phyloP scores from a whole-genome alignment of 2,329 filamentous ascomycete species.

The Aspergillus neotritici region DNA sequence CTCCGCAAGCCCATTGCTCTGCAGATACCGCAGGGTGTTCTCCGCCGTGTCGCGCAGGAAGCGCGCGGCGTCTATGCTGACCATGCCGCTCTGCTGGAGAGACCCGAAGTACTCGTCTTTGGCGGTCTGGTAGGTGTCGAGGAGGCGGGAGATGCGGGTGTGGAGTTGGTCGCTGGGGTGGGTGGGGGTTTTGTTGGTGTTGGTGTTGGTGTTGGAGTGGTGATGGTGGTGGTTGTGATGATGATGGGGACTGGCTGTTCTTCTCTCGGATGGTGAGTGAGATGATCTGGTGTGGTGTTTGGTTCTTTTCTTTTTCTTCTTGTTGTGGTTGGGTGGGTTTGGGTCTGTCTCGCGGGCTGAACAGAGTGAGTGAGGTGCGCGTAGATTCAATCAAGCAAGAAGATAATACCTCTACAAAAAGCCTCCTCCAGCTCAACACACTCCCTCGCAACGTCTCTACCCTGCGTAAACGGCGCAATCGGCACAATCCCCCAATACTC shows the following conservation, averaged over 20 bases:
- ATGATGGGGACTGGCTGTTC: too few relatives aligned
- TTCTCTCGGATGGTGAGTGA: too few relatives aligned
- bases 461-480: conserved; percentile 11
- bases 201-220: not conserved
- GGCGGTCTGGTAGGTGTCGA: conserved; percentile 32
- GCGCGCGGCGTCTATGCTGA: conserved; percentile 26
- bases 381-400: not conserved
- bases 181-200: not conserved
- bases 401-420: conserved; percentile 18
- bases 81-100: conserved; percentile 18
- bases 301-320: too few relatives aligned
- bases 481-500: conserved; percentile 33
- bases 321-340: not conserved
- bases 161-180: not conserved
- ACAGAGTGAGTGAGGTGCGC: not conserved
- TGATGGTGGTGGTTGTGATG: not conserved
- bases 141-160: conserved; percentile 14
- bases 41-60: conserved; percentile 43
- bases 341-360: not conserved
- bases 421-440: conserved; percentile 23
- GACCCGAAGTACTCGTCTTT: conserved; percentile 33
- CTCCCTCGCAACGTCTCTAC: conserved; percentile 22
- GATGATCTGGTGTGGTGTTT: too few relatives aligned
- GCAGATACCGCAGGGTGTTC: conserved; percentile 34
- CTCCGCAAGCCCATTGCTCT: conserved; percentile 16